Conservation (phyloP, 2,329 filamentous ascomycete species). For the Akanthomyces muscarius region DNA sequence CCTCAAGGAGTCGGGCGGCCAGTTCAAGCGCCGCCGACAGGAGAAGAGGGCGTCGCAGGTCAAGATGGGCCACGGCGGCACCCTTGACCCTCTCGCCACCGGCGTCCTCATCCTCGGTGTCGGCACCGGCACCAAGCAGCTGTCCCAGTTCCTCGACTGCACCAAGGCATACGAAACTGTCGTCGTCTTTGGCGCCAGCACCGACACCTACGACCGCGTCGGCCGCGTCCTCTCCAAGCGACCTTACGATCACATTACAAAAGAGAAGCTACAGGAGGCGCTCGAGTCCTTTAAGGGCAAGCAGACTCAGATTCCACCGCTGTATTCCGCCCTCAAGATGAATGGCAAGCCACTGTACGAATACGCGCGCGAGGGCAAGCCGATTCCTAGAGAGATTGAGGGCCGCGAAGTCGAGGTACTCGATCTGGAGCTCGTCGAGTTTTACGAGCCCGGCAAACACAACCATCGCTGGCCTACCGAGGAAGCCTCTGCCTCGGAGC, state of each 20-base stretch:
- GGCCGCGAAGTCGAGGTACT: slow-evolving; percentile 73
- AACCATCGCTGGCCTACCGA: slow-evolving; percentile 73
- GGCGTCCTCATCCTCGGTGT: slow-evolving; percentile 88
- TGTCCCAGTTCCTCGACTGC: slow-evolving; percentile 76
- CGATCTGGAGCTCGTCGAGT: slow-evolving; percentile 78
- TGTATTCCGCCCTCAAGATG: slow-evolving; percentile 90
- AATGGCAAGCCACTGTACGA: slow-evolving; percentile 94
- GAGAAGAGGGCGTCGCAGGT: slow-evolving; percentile 63
- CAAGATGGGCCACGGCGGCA: slow-evolving; percentile 95
- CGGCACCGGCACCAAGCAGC: slow-evolving; percentile 79
- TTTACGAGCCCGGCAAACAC: slow-evolving; percentile 77
- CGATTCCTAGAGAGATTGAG: slow-evolving; percentile 80
- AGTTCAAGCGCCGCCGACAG: slow-evolving; percentile 55
- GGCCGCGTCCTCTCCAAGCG: slow-evolving; percentile 77
- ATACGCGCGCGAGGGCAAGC: slow-evolving; percentile 85
- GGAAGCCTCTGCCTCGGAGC: slow-evolving; percentile 72
- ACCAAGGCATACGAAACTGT: slow-evolving; percentile 91
- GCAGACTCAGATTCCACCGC: slow-evolving; percentile 83
- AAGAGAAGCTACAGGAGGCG: slow-evolving; percentile 71
- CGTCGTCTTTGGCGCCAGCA: slow-evolving; percentile 85
- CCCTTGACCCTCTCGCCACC: slow-evolving; percentile 88
- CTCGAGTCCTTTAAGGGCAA: slow-evolving; percentile 73
- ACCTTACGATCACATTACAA: slow-evolving; percentile 76
- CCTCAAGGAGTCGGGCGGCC: slow-evolving; percentile 52
- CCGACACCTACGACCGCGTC: slow-evolving; percentile 84